Percentiles rank a stretch among this genome's conserved stretches.
Conservation (phyloP, 164 flowering plant genomes). For the Euptelea pleiosperma region DNA sequence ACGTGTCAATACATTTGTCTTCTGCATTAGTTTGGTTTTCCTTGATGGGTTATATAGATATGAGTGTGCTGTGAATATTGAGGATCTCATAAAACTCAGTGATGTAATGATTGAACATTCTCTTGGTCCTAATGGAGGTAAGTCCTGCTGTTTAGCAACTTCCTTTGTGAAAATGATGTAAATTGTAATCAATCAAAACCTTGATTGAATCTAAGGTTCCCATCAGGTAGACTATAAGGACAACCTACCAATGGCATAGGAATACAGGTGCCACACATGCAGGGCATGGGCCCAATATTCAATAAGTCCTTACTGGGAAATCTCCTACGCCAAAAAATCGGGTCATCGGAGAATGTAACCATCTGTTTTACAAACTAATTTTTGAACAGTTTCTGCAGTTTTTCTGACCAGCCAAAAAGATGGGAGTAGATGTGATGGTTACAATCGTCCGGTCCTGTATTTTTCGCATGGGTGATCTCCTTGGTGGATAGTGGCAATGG, state of each 20-base stretch:
- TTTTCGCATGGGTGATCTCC: too few species aligned
- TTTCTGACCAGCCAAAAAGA: too few species aligned
- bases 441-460: too few species aligned
- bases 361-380: too few species aligned
- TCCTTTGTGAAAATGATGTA: not conserved
- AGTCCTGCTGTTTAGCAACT: conserved; percentile 5
- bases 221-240: not conserved
- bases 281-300: not conserved
- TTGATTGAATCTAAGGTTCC: not conserved
- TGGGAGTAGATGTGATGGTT: too few species aligned
- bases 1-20: not conserved
- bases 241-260: not conserved
- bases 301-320: too few species aligned
- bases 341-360: too few species aligned
- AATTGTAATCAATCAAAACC: not conserved
- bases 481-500: too few species aligned
- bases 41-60: conserved; percentile 51
- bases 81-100: conserved; percentile 79
- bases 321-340: too few species aligned
- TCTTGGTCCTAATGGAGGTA: conserved; percentile 98
- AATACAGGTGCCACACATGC: not conserved
- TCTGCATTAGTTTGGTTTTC: conserved; percentile 12
- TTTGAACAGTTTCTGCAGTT: too few species aligned
- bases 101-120: conserved; percentile 93
- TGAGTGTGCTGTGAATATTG: conserved; percentile 86